Evolutionary conservation across 2,329 filamentous ascomycete genomes (phyloP).

Genomic region (Colletotrichum lini): DNA sequence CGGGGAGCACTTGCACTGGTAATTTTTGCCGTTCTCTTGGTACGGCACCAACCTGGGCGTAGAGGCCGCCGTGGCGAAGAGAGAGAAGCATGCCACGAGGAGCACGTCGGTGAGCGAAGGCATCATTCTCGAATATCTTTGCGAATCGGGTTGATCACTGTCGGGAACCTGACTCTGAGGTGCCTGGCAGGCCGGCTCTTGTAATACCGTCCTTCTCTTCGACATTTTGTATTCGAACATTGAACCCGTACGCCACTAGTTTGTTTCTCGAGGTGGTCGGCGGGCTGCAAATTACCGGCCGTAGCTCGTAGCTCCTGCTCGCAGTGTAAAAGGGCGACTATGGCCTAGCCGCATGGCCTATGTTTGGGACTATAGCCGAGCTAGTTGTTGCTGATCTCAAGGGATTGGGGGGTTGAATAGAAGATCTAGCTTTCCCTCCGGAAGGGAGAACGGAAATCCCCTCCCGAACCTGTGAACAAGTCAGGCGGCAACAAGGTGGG

Average conservation of each 20-base stretch:
- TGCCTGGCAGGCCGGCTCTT: neutral
- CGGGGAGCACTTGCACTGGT: conserved; percentile 61
- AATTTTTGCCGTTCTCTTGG: conserved; percentile 26
- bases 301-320: conserved; percentile 23
- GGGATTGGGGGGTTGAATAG: neutral
- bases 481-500: neutral
- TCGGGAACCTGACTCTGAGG: neutral
- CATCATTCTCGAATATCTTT: conserved; percentile 15
- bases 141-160: neutral
- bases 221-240: conserved; percentile 26
- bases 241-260: neutral
- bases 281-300: conserved; percentile 12
- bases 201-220: conserved; percentile 13
- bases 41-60: conserved; percentile 20
- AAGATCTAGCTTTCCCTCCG: neutral
- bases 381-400: neutral
- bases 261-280: neutral
- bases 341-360: conserved; percentile 29
- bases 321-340: neutral
- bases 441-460: neutral
- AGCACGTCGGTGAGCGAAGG: conserved; percentile 16
- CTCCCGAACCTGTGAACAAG: too few relatives aligned
- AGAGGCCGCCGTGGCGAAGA: conserved; percentile 2
- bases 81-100: conserved; percentile 6
- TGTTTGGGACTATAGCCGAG: neutral